These are phyloP conservation scores for Chaetomiaceae sp. DNA, from an alignment of 2,329 filamentous ascomycete species.

Conservation along the genomic window DNA sequence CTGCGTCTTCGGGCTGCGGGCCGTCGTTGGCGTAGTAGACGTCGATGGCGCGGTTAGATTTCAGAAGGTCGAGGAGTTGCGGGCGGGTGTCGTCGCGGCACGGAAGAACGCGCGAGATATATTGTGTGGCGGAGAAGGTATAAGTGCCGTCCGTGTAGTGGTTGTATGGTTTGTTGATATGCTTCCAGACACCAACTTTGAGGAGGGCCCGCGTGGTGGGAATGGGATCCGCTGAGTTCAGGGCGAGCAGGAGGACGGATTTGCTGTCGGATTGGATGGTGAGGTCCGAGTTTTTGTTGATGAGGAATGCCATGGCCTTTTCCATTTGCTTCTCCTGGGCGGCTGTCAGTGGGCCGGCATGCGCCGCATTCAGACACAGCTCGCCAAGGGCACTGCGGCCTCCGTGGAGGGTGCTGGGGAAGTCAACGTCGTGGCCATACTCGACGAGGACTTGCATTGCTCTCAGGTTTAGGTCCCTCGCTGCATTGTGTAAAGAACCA, in stretches of 20 bases:
- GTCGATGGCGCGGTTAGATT: slow-evolving; percentile 49
- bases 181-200: slow-evolving; percentile 61
- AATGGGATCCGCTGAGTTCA: slow-evolving; percentile 53
- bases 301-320: slow-evolving; percentile 52
- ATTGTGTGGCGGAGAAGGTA: slow-evolving; percentile 63
- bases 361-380: slow-evolving; percentile 54
- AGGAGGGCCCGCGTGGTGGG: slow-evolving; percentile 54
- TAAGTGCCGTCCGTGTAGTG: slow-evolving; percentile 48
- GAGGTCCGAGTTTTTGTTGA: slow-evolving; percentile 54
- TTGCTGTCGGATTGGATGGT: slow-evolving; percentile 53
- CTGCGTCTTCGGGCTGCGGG: slow-evolving; percentile 49
- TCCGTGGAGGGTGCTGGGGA: slow-evolving; percentile 57
- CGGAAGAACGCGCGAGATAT: slow-evolving; percentile 47
- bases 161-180: slow-evolving; percentile 58
- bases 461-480: slow-evolving; percentile 53
- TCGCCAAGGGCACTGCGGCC: slow-evolving; percentile 62
- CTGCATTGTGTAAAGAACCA: slow-evolving; percentile 62
- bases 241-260: slow-evolving; percentile 55
- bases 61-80: slow-evolving; percentile 45
- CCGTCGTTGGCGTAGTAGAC: slow-evolving; percentile 52
- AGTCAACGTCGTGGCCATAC: slow-evolving; percentile 59
- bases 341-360: slow-evolving; percentile 40
- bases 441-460: slow-evolving; percentile 55
- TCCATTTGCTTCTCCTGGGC: slow-evolving; percentile 52
- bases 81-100: slow-evolving; percentile 38